phyloP scores from a whole-genome alignment of 2,329 filamentous ascomycete genomes.

The Epichloe elymi region DNA sequence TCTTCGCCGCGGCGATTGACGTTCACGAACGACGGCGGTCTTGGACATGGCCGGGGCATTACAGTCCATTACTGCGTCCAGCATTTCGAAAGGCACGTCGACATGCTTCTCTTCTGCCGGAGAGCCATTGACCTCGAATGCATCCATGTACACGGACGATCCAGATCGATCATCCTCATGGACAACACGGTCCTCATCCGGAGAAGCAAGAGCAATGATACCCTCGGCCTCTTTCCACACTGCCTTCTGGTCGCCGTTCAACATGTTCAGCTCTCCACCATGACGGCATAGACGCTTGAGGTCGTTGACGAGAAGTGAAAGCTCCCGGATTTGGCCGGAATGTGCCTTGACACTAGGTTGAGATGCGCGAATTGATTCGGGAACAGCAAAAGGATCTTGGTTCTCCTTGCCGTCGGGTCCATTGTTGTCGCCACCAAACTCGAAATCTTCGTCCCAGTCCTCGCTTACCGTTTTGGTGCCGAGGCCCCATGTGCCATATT shows the following conservation, averaged over 20 bases:
- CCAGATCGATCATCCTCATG: slow-evolving; percentile 25
- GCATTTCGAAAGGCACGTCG: slow-evolving; percentile 27
- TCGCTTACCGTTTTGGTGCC: slow-evolving; percentile 70
- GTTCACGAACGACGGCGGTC: slow-evolving; percentile 41
- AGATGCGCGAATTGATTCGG: slow-evolving; percentile 65
- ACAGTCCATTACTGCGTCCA: slow-evolving; percentile 29
- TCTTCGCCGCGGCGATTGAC: slow-evolving; percentile 36
- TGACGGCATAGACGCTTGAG: slow-evolving; percentile 64
- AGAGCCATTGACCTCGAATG: slow-evolving; percentile 28
- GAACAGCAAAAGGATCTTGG: slow-evolving; percentile 33
- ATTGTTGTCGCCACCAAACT: slow-evolving; percentile 45
- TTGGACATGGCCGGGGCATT: slow-evolving; percentile 32
- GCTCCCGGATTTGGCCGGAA: slow-evolving; percentile 70
- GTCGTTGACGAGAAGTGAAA: slow-evolving; percentile 71
- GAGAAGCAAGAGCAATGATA: slow-evolving; percentile 72
- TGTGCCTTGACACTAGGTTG: slow-evolving; percentile 74
- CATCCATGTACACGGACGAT: slow-evolving; percentile 27
- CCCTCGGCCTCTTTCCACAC: slow-evolving; percentile 75
- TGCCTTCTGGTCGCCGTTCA: slow-evolving; percentile 42
- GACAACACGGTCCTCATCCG: slow-evolving; percentile 40
- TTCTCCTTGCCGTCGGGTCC: slow-evolving; percentile 23
- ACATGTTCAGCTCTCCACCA: slow-evolving; percentile 53
- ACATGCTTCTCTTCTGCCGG: slow-evolving; percentile 28
- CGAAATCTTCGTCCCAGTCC: slow-evolving; percentile 85
- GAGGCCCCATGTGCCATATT: slow-evolving; percentile 73